Evolutionary conservation across 805 yeast species (phyloP).

Genomic region (Hanseniaspora guilliermondii): DNA sequence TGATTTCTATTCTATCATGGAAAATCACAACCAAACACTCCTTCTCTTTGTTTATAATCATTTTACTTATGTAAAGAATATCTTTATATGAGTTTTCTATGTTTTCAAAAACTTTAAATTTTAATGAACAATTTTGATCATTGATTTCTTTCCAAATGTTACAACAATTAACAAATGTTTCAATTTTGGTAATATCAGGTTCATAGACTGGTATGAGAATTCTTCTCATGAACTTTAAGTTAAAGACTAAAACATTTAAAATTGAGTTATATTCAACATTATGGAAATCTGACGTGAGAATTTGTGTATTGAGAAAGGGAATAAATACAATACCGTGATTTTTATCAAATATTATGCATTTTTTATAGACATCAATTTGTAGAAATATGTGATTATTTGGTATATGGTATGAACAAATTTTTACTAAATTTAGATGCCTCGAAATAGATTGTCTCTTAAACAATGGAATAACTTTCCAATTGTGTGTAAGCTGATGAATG

Average conservation of each 20-base stretch:
- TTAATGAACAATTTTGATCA: background rate
- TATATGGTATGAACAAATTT: background rate
- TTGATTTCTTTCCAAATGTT: background rate
- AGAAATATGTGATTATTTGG: background rate
- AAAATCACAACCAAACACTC: background rate
- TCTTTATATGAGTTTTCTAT: background rate
- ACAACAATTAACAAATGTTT: background rate
- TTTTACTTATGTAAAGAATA: background rate
- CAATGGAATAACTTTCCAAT: background rate
- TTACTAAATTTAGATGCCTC: background rate
- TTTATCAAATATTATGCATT: background rate
- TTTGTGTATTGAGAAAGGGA: background rate
- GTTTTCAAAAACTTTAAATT: background rate
- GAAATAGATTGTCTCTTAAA: background rate
- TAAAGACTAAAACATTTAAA: background rate
- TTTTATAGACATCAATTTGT: background rate
- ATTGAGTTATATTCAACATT: background rate
- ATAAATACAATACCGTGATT: background rate
- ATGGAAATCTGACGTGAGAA: background rate
- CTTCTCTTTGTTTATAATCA: background rate
- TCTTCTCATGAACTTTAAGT: background rate
- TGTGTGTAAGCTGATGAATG: background rate
- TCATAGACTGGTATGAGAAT: background rate
- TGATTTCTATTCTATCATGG: conserved; percentile 1
- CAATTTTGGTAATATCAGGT: background rate